A percentile compares a stretch with the other conserved stretches of the same genome.
phyloP scores from a whole-genome alignment of 139 green algal species.

The Limnomonas spitsbergensis region DNA sequence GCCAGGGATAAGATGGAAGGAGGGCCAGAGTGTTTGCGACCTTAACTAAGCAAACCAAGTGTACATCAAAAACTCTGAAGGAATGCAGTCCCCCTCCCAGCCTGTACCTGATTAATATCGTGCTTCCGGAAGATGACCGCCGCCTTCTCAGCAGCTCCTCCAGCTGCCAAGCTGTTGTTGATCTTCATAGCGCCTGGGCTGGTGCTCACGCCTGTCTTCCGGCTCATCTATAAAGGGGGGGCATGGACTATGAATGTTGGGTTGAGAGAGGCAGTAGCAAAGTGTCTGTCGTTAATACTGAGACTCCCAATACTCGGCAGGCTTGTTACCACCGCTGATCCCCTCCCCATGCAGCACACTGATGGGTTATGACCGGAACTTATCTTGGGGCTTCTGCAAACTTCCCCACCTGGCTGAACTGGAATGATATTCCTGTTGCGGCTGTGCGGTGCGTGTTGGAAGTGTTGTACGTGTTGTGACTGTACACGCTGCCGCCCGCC shows the following conservation, averaged over 20 bases:
- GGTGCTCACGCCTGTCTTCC: slow-evolving; percentile 35
- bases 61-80: too few species aligned
- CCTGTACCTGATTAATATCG: slow-evolving; percentile 41
- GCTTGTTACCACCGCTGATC: too few species aligned
- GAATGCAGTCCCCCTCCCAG: too few species aligned
- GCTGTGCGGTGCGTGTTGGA: slow-evolving; percentile 9
- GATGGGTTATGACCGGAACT: too few species aligned
- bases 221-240: slow-evolving; percentile 32
- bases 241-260: neutral
- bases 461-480: slow-evolving; percentile 33
- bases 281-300: too few species aligned
- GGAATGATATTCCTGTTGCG: neutral
- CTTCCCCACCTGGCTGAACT: slow-evolving; percentile 36
- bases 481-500: slow-evolving; percentile 32
- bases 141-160: slow-evolving; percentile 47
- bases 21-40: too few species aligned
- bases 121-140: slow-evolving; percentile 58
- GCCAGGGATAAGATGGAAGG: neutral
- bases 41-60: too few species aligned
- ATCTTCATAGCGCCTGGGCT: slow-evolving; percentile 22
- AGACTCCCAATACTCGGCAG: too few species aligned
- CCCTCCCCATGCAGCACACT: too few species aligned
- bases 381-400: too few species aligned
- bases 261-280: neutral
- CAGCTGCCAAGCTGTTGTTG: slow-evolving; percentile 38